Percentiles rank a stretch among this genome's conserved stretches.
Conservation (phyloP, 2,329 filamentous ascomycete species). For the Pseudogymnoascus sp. region DNA sequence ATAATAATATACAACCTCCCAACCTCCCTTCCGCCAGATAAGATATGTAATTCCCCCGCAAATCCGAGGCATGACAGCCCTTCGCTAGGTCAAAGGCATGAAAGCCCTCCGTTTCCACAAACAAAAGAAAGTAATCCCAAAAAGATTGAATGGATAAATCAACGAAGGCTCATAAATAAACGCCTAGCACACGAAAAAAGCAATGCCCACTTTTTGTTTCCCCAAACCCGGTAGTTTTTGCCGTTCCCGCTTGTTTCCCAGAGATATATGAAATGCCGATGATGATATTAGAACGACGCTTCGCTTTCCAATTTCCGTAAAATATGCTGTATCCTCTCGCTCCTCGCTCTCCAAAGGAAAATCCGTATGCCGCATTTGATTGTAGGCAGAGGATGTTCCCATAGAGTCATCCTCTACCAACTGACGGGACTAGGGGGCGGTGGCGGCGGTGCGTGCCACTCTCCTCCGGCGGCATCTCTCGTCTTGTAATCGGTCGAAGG, state of each 20-base stretch:
- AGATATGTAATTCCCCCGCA: background rate
- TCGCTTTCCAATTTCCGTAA: background rate
- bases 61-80: background rate
- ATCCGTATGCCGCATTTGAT: no score
- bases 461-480: background rate
- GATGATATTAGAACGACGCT: background rate
- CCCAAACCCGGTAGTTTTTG: background rate
- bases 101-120: no score
- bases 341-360: no score
- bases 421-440: background rate
- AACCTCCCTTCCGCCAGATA: background rate
- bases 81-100: no score
- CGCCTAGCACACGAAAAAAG: slow-evolving; percentile 3
- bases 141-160: background rate
- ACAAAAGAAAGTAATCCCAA: background rate
- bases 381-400: no score
- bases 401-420: background rate
- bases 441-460: background rate
- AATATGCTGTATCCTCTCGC: background rate
- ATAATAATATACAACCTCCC: background rate
- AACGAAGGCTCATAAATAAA: background rate
- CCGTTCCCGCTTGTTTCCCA: background rate
- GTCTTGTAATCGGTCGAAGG: background rate
- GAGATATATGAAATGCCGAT: background rate
- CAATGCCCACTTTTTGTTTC: background rate